Percentiles rank a stretch among this genome's conserved stretches.
phyloP scores from a whole-genome alignment of 805 yeast genomes.

The Peterozyma toletana region DNA sequence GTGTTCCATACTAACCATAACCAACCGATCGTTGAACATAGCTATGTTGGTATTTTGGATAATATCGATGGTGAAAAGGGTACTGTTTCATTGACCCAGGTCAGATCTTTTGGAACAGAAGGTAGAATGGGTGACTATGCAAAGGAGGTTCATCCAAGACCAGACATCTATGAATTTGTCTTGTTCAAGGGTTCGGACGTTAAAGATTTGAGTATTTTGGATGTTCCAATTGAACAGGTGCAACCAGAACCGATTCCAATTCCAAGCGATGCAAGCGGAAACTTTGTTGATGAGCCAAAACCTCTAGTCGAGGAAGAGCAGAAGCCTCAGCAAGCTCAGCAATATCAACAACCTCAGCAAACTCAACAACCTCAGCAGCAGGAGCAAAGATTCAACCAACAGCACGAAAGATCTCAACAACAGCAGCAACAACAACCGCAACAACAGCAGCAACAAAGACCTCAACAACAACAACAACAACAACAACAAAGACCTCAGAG shows the following conservation, averaged over 20 bases:
- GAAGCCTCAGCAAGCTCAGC: constrained; percentile 13
- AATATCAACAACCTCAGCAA: constrained; percentile 13
- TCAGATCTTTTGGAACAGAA: constrained; percentile 85
- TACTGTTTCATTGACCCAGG: constrained; percentile 76
- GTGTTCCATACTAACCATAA: not conserved
- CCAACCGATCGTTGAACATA: constrained; percentile 14
- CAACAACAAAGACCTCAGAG: constrained; percentile 1
- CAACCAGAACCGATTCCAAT: constrained; percentile 41
- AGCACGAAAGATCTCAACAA: constrained; percentile 6
- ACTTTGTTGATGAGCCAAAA: constrained; percentile 5
- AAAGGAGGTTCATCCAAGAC: constrained; percentile 61
- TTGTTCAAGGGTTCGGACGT: constrained; percentile 91
- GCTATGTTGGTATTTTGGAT: constrained; percentile 86
- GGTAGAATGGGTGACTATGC: constrained; percentile 71
- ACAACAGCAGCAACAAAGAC: constrained; percentile 10
- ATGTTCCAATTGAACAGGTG: constrained; percentile 57
- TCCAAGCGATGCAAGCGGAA: constrained; percentile 14
- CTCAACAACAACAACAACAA: constrained; percentile 12
- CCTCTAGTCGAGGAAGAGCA: constrained; percentile 8
- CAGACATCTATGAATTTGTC: constrained; percentile 63
- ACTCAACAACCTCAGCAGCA: constrained; percentile 12
- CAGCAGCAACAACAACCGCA: constrained; percentile 4
- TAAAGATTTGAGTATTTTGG: constrained; percentile 80
- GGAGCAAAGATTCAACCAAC: constrained; percentile 5
- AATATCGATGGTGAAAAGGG: constrained; percentile 86